Percentiles rank a stretch among this genome's conserved stretches.
Evolutionary conservation across 2,329 filamentous ascomycete genomes (phyloP).

Genomic region (Colletotrichum camelliae): DNA sequence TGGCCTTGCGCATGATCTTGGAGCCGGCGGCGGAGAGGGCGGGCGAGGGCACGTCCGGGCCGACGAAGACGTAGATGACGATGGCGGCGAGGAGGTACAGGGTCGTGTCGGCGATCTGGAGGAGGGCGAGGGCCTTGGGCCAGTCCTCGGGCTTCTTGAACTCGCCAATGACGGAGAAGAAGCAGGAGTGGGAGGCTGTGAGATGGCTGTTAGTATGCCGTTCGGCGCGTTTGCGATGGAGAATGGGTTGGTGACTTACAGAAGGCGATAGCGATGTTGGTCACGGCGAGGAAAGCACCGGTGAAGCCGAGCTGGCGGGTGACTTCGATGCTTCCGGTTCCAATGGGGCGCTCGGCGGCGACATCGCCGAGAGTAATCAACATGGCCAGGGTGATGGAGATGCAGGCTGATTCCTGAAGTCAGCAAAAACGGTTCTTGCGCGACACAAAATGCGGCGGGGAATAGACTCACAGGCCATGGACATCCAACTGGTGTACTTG

Average conservation of each 20-base stretch:
- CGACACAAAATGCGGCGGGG: background rate
- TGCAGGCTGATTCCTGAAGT: slow-evolving; percentile 44
- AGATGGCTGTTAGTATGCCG: background rate
- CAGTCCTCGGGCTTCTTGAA: slow-evolving; percentile 66
- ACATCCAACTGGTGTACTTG: slow-evolving; percentile 66
- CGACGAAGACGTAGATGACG: slow-evolving; percentile 72
- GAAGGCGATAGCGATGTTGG: slow-evolving; percentile 72
- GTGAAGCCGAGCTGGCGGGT: slow-evolving; percentile 48
- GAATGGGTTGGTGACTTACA: slow-evolving; percentile 32
- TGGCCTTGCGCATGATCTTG: slow-evolving; percentile 62
- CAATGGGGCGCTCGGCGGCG: slow-evolving; percentile 49
- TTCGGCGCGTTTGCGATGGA: background rate
- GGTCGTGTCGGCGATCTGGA: slow-evolving; percentile 62
- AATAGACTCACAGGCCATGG: slow-evolving; percentile 53
- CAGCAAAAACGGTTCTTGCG: background rate
- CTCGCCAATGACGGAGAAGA: slow-evolving; percentile 71
- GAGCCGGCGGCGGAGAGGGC: slow-evolving; percentile 67
- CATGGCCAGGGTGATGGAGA: slow-evolving; percentile 67
- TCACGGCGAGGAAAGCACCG: slow-evolving; percentile 61
- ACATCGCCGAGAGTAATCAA: slow-evolving; percentile 69
- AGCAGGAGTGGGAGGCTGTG: slow-evolving; percentile 64
- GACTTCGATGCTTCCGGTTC: slow-evolving; percentile 35
- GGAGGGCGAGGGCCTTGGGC: slow-evolving; percentile 50
- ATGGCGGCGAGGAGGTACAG: slow-evolving; percentile 70
- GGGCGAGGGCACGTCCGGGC: slow-evolving; percentile 65